Conservation (phyloP, 140 eudicot species). For the Anethum foeniculum region DNA sequence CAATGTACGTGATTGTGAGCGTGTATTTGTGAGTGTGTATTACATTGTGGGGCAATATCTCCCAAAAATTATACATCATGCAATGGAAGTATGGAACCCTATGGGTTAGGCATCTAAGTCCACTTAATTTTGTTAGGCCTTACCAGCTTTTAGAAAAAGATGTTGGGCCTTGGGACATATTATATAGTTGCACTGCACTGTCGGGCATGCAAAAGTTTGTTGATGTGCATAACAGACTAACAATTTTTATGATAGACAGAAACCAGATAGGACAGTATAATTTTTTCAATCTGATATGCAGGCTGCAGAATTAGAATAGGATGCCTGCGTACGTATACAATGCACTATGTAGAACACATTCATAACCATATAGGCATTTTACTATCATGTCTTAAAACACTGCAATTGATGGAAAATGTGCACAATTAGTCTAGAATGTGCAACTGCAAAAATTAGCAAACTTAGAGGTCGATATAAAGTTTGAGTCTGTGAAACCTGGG, state of each 20-base stretch:
- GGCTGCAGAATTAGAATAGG: too few relatives aligned
- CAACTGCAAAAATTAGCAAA: neutral
- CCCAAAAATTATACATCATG: too few relatives aligned
- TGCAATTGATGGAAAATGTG: neutral
- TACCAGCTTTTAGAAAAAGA: too few relatives aligned
- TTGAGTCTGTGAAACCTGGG: neutral
- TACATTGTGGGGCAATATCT: too few relatives aligned
- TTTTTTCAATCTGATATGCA: neutral
- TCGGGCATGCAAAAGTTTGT: neutral
- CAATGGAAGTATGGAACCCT: too few relatives aligned
- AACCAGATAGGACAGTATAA: too few relatives aligned
- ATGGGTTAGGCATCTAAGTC: neutral
- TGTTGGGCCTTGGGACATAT: neutral
- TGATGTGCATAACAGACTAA: neutral
- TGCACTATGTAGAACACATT: too few relatives aligned
- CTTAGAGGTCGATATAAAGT: neutral
- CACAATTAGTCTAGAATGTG: neutral
- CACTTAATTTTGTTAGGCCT: neutral
- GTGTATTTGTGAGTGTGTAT: too few relatives aligned
- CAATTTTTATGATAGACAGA: neutral
- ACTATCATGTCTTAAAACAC: neutral
- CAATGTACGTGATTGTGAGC: too few relatives aligned
- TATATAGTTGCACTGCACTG: neutral
- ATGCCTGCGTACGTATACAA: too few relatives aligned
- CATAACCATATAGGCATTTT: too few relatives aligned